Evolutionary conservation across 2,329 filamentous ascomycete genomes (phyloP).

Genomic region (Aureobasidium namibiae): DNA sequence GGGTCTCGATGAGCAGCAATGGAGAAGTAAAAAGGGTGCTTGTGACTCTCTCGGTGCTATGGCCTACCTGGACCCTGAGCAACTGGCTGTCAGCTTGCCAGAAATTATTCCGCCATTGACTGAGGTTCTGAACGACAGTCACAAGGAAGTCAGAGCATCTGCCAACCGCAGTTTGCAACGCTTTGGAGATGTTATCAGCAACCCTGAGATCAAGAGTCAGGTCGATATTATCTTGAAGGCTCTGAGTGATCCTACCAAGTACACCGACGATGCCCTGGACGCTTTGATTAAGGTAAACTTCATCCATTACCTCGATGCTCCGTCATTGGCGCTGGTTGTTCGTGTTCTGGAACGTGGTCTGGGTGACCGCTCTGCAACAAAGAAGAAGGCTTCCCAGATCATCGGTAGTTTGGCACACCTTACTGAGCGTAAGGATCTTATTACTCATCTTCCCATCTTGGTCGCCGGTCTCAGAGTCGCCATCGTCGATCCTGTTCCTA

Average conservation of each 20-base stretch:
- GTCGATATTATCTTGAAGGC: slow-evolving; percentile 91
- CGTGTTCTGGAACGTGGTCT: slow-evolving; percentile 91
- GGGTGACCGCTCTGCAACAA: slow-evolving; percentile 84
- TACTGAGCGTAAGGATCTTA: slow-evolving; percentile 89
- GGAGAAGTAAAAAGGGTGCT: slow-evolving; percentile 97
- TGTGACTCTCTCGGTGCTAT: slow-evolving; percentile 95
- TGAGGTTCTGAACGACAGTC: slow-evolving; percentile 88
- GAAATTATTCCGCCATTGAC: slow-evolving; percentile 96
- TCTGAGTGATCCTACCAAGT: slow-evolving; percentile 92
- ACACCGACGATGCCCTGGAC: slow-evolving; percentile 91
- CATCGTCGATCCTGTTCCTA: slow-evolving; percentile 90
- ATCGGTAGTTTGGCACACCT: slow-evolving; percentile 96
- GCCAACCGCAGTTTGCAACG: slow-evolving; percentile 95
- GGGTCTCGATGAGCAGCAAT: slow-evolving; percentile 89
- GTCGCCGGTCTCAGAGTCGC: slow-evolving; percentile 84
- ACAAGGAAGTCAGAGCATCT: slow-evolving; percentile 88
- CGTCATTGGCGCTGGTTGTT: slow-evolving; percentile 87
- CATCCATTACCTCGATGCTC: slow-evolving; percentile 95
- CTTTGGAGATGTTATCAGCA: slow-evolving; percentile 96
- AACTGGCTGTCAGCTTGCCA: slow-evolving; percentile 82
- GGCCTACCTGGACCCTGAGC: slow-evolving; percentile 95
- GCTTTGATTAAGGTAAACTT: slow-evolving; percentile 97
- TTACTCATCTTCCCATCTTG: slow-evolving; percentile 82
- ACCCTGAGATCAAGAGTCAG: slow-evolving; percentile 90
- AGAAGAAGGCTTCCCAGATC: slow-evolving; percentile 92